Evolutionary conservation across 345 rosid species (phyloP).

Genomic region (Gossypium sturtianum): DNA sequence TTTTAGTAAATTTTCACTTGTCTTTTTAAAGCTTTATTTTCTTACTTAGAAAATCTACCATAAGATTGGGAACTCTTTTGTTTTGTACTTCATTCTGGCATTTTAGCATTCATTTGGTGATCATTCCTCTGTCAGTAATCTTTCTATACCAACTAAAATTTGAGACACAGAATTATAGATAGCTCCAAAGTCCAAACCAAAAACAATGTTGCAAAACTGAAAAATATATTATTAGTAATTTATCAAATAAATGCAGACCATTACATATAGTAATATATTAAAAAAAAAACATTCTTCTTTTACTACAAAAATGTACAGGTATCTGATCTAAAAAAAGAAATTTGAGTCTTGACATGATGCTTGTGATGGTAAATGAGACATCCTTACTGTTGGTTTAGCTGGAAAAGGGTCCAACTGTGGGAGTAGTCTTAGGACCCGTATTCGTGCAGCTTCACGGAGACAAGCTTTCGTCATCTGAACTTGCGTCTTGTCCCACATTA

Average conservation of each 20-base stretch:
- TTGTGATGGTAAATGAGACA: neutral
- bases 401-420: constrained; percentile 10
- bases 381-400: constrained; percentile 9
- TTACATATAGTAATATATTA: neutral
- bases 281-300: constrained; percentile 11
- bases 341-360: constrained; percentile 16
- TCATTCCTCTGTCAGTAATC: neutral
- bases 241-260: constrained; percentile 17
- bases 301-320: constrained; percentile 1
- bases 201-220: neutral
- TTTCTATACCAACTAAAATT: neutral
- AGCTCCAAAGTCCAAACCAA: neutral
- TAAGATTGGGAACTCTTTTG: neutral
- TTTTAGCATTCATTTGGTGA: neutral
- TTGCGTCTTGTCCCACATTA: constrained; percentile 52
- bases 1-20: neutral
- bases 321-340: constrained; percentile 19
- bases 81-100: neutral
- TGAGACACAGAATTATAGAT: neutral
- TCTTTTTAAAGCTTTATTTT: neutral
- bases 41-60: neutral
- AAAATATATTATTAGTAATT: constrained; percentile 17
- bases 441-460: constrained; percentile 52
- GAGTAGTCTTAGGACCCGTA: neutral
- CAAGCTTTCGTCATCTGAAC: constrained; percentile 74